These are phyloP conservation scores for Linum trigynum DNA, from an alignment of 345 rosid species.

Conservation along the genomic window DNA sequence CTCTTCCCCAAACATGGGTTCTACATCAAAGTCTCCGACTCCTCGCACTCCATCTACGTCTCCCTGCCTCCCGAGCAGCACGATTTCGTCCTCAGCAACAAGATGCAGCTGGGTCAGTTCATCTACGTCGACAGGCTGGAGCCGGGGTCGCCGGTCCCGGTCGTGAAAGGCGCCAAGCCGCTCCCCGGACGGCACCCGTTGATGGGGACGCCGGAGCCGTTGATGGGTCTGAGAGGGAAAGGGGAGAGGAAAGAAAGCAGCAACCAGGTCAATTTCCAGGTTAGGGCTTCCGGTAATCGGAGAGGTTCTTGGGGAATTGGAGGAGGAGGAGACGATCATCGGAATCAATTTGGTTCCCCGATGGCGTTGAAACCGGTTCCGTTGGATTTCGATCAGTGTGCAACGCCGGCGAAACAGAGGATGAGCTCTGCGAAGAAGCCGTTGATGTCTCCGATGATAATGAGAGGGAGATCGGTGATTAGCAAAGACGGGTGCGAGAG, in stretches of 20 bases:
- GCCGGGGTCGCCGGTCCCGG: conserved; percentile 88
- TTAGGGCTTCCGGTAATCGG: conserved; percentile 27
- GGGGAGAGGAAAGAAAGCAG: conserved; percentile 37
- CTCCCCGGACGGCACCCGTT: conserved; percentile 89
- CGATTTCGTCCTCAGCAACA: conserved; percentile 73
- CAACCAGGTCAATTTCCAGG: neutral
- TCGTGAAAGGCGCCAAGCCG: conserved; percentile 70
- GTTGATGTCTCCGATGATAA: conserved; percentile 46
- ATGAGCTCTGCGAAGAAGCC: conserved; percentile 19
- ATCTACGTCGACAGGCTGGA: conserved; percentile 76
- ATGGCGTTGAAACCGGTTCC: conserved; percentile 66
- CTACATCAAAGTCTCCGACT: conserved; percentile 85
- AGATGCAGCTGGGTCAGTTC: conserved; percentile 93
- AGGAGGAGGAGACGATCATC: conserved; percentile 28
- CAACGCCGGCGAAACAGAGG: conserved; percentile 59
- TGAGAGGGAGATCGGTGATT: conserved; percentile 26
- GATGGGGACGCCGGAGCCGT: conserved; percentile 80
- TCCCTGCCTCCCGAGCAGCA: conserved; percentile 80
- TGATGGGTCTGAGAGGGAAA: conserved; percentile 55
- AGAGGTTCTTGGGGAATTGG: conserved; percentile 82
- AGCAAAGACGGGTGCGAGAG: conserved; percentile 29
- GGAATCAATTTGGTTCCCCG: conserved; percentile 36
- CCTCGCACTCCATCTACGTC: conserved; percentile 82
- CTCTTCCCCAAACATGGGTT: conserved; percentile 90
- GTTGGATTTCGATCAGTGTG: conserved; percentile 71